Evolutionary conservation across 371 early-diverging fungal species (phyloP).

Genomic region (Mucor velutinosus): DNA sequence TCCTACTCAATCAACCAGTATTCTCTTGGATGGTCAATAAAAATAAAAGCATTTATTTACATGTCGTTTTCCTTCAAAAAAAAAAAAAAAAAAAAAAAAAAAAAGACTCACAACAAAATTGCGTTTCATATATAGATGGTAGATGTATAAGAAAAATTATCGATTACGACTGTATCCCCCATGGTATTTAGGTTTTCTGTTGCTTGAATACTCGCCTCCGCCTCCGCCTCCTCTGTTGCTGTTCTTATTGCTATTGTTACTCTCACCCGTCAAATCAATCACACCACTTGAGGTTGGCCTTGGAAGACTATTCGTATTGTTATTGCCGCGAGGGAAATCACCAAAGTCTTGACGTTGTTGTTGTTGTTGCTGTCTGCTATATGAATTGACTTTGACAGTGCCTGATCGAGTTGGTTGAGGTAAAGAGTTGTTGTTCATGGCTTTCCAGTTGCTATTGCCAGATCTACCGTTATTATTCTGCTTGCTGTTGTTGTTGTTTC

Average conservation of each 20-base stretch:
- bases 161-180: conserved; percentile 21
- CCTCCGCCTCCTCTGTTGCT: not conserved
- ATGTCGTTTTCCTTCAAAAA: not conserved
- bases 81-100: no score
- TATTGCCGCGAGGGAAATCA: conserved; percentile 14
- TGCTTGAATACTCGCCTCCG: not conserved
- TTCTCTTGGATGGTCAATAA: conserved; percentile 43
- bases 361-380: not conserved
- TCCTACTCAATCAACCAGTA: conserved; percentile 38
- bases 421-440: conserved; percentile 11
- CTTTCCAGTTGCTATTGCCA: conserved; percentile 30
- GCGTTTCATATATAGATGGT: not conserved
- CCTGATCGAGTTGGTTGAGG: conserved; percentile 32
- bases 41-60: not conserved
- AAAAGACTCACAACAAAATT: not conserved
- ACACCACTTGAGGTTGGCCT: conserved; percentile 27
- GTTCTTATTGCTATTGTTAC: not conserved
- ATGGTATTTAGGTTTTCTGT: conserved; percentile 23
- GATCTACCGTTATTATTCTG: conserved; percentile 4
- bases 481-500: not conserved
- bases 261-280: conserved; percentile 17
- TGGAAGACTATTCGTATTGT: conserved; percentile 5
- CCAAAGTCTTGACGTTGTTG: conserved; percentile 6
- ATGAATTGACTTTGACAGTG: conserved; percentile 12
- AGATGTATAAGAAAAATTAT: not conserved